Evolutionary conservation across 805 yeast species (phyloP).

Genomic region (Cyberlindnera japonica): DNA sequence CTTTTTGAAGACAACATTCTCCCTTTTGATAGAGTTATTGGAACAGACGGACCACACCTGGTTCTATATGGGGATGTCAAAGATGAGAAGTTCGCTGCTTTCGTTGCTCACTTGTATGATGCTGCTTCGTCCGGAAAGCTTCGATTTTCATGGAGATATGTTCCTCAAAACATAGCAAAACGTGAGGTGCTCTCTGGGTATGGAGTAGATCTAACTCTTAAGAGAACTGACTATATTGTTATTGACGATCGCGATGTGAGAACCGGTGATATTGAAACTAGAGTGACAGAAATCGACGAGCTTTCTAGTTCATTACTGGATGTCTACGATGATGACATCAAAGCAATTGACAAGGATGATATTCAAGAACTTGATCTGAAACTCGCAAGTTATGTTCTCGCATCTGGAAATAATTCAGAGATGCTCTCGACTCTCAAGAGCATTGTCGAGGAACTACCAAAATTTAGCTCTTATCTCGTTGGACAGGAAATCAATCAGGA

Average conservation of each 20-base stretch:
- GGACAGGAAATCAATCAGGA: slow-evolving; percentile 20
- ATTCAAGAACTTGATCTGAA: slow-evolving; percentile 38
- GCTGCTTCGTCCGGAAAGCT: slow-evolving; percentile 63
- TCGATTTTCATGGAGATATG: slow-evolving; percentile 72
- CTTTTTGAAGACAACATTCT: slow-evolving; percentile 21
- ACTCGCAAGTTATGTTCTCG: slow-evolving; percentile 32
- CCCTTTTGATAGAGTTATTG: slow-evolving; percentile 65
- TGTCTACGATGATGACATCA: slow-evolving; percentile 29
- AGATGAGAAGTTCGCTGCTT: slow-evolving; percentile 46
- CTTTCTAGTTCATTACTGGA: slow-evolving; percentile 17
- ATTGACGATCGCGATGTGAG: slow-evolving; percentile 53
- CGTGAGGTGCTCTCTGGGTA: slow-evolving; percentile 49
- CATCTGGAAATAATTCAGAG: slow-evolving; percentile 25
- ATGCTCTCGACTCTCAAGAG: slow-evolving; percentile 37
- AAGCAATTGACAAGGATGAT: slow-evolving; percentile 30
- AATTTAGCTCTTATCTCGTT: slow-evolving; percentile 35
- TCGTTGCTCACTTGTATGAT: slow-evolving; percentile 55
- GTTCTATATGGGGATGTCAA: slow-evolving; percentile 64
- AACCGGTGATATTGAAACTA: slow-evolving; percentile 15
- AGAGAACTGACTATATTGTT: slow-evolving; percentile 63
- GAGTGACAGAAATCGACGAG: too few species aligned
- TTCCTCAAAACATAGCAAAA: slow-evolving; percentile 34
- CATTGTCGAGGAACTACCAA: slow-evolving; percentile 53
- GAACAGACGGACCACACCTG: slow-evolving; percentile 49
- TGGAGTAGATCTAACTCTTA: slow-evolving; percentile 61